Base-by-base conservation (phyloP, 192 early-diverging fungal genomes). In the Backusella circina region DNA sequence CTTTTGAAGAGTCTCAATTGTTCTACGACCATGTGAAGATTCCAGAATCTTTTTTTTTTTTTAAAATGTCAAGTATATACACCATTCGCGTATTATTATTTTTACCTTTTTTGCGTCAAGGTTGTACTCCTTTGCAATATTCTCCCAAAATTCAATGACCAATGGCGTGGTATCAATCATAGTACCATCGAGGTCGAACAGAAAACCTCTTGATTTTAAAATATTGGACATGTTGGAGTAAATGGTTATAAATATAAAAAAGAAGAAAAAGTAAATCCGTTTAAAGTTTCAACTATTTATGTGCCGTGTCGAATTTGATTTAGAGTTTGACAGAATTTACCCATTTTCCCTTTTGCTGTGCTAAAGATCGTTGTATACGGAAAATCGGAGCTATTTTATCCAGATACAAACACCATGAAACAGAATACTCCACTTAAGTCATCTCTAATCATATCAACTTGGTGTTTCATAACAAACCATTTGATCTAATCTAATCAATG, bases 151-250 rank as follows among this genome's bases (percentile, higher is more conserved):
- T 35, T 81, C 80, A 33, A 86, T 84, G 13, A 88, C 85, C 28
- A 84, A 71, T 6, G 73, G 78, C 0, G 86, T 88, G 0, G 86
- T 88, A 67, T 88, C 86, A 72, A 88, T 80, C 31, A 88, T 68
- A 1, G 86, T 88, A 33, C 84, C 84, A 69, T 88, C 86, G 71
- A 83, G 69, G 33, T 83, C 82, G 47, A 80, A 83, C 10, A 83
- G 31, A 67, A 83, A 73, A 1, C 67, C 78, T 67, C 80, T 79
- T 26, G 75, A 31, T 21, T 5, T 21, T 67, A 64, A 38, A 21
- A 21, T 33, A 28, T 39, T 30, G 35, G 28, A n/a, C 38, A 57
- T 26, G 26, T 32, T 66, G 38, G 30, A 31, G 21, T 18, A 30
- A 3, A 39, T 2, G 37, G 41, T 21, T 28, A 26, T 23, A 41